Evolutionary conservation across 331 rosid genomes (phyloP), one percentile per base, ranked within the genome.

Genomic region (Acacia concinna): DNA sequence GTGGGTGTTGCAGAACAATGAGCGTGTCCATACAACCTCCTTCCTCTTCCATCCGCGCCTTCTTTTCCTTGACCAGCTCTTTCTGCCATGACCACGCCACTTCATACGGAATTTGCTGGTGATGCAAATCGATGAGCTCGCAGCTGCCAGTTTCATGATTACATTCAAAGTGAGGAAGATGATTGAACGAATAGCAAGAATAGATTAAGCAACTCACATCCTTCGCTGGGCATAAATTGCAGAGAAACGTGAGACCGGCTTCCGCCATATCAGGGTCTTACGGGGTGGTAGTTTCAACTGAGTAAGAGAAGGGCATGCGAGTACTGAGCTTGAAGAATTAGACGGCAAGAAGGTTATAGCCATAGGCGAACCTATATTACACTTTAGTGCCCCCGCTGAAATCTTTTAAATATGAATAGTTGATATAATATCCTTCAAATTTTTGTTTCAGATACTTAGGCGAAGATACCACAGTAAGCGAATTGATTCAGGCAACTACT

Each of bases 21-120:
- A 89, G 84, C 9, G 98, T 71, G 65, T 94, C 93, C 0, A 79
- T 52, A 66, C 91, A 88, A 34, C 78, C 89, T 56, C 87, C 85
- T 11, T 86, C 83, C 18, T 49, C 84, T 54, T 82, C 81, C 34
- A 92, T 82, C 82, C 79, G 81, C 9, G 83, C 80, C 64, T 74
- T 92, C 85, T 92, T 90, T 54, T 89, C 90, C 18, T 25, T 76
- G 5, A 92, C 85, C 43, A 92, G 78, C 59, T 83, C 77, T 74
- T 91, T 94, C 49, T 94, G 98, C 96, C 90, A 92, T 77, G 84
- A 60, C 92, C 93, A 94, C 7, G 97, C 97, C 75, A 83, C 79
- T 20, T 68, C 75, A 15, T 92, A 92, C 0, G 96, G 96, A 49
- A 91, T 81, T 31, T 88, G 81, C 72, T 87, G 73, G 28, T 81